Evolutionary conservation across 2,329 filamentous ascomycete genomes (phyloP).

Genomic region (Trichoderma cornu-damae): DNA sequence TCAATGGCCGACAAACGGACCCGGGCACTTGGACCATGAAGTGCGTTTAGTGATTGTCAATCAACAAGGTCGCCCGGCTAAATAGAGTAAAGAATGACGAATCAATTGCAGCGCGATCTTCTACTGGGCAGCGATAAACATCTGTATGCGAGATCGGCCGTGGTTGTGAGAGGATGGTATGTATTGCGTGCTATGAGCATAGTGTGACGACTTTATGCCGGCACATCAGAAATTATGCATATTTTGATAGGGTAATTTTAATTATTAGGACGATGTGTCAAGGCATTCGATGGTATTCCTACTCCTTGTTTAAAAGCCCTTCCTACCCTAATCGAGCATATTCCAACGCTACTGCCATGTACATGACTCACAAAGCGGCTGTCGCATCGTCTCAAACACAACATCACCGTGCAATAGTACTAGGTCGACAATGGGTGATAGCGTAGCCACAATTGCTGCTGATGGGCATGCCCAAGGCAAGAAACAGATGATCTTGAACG

Average conservation of each 20-base stretch:
- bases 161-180: constrained; percentile 15
- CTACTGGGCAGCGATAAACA: not conserved
- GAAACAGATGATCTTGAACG: constrained; percentile 17
- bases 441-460: not conserved
- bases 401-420: not conserved
- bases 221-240: too few species aligned
- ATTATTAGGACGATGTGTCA: not conserved
- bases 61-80: not conserved
- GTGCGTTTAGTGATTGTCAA: not conserved
- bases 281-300: not conserved
- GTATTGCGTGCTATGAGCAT: constrained; percentile 14
- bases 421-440: not conserved
- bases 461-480: not conserved
- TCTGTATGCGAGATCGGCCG: constrained; percentile 14
- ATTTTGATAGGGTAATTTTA: not conserved
- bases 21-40: not conserved
- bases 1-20: constrained; percentile 9
- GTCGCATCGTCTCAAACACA: not conserved
- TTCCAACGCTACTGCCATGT: not conserved
- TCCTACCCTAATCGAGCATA: not conserved
- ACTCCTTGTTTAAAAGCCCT: not conserved
- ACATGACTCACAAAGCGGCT: not conserved
- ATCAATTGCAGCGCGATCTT: not conserved
- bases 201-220: constrained; percentile 10
- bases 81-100: not conserved